Evolutionary conservation across 169 alveolate species (phyloP).

Genomic region (Plasmodium gallinaceum): DNA sequence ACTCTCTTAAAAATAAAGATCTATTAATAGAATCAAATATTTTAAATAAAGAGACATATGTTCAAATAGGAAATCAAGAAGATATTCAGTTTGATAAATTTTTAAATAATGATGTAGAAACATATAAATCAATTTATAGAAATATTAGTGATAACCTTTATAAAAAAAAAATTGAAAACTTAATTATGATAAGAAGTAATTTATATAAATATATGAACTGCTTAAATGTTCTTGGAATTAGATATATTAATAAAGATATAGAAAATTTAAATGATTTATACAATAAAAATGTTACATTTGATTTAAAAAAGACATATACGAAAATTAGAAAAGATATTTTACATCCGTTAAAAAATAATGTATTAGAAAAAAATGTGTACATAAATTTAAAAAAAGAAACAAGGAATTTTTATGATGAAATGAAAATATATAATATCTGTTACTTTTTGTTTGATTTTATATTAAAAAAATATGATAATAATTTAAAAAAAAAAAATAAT

Average conservation of each 20-base stretch:
- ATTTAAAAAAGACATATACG: conserved; percentile 60
- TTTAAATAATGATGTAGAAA: conserved; percentile 57
- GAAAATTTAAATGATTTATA: conserved; percentile 33
- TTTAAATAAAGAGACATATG: conserved; percentile 68
- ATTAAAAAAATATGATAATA: conserved; percentile 71
- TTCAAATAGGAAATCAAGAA: conserved; percentile 62
- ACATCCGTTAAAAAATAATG: conserved; percentile 75
- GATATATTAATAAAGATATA: conserved; percentile 77
- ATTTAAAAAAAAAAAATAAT: conserved; percentile 71
- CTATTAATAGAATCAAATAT: conserved; percentile 31
- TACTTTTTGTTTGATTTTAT: conserved; percentile 61
- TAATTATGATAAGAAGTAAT: conserved; percentile 72
- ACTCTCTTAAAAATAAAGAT: neutral
- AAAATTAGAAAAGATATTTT: conserved; percentile 73
- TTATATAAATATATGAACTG: conserved; percentile 76
- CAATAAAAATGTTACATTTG: conserved; percentile 41
- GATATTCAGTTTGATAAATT: conserved; percentile 71
- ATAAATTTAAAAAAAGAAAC: conserved; percentile 77
- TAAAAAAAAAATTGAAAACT: conserved; percentile 74
- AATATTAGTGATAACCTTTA: conserved; percentile 72
- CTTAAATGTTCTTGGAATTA: conserved; percentile 69
- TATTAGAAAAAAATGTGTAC: conserved; percentile 72
- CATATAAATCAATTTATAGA: conserved; percentile 38
- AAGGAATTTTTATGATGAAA: conserved; percentile 56
- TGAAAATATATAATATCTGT: conserved; percentile 74